Percentiles rank a stretch among this genome's conserved stretches.
These are phyloP conservation scores for Candida lessepsii DNA, from an alignment of 805 yeast species.

Conservation along the genomic window DNA sequence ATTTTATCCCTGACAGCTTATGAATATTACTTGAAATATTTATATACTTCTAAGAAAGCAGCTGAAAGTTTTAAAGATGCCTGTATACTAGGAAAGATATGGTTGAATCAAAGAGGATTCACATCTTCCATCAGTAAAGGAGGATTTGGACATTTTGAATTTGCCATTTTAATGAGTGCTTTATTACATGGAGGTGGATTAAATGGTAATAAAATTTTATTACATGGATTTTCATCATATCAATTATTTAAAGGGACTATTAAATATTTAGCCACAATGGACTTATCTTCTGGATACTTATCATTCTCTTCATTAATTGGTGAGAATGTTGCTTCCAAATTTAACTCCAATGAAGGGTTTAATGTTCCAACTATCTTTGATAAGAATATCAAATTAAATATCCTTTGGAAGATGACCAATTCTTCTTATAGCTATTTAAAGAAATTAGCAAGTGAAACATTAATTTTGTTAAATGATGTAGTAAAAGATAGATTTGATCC, in stretches of 20 bases:
- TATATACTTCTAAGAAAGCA: constrained; percentile 72
- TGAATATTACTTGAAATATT: constrained; percentile 67
- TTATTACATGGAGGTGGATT: constrained; percentile 80
- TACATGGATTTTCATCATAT: constrained; percentile 88
- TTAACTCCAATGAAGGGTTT: constrained; percentile 55
- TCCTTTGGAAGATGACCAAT: constrained; percentile 76
- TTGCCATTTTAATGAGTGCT: constrained; percentile 76
- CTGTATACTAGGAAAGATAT: constrained; percentile 77
- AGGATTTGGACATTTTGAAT: constrained; percentile 94
- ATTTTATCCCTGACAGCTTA: constrained; percentile 66
- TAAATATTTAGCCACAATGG: constrained; percentile 77
- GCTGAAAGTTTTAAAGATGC: constrained; percentile 87
- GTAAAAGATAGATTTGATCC: constrained; percentile 80
- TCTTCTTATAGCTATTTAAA: constrained; percentile 62
- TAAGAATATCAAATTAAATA: constrained; percentile 70
- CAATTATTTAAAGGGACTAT: constrained; percentile 90
- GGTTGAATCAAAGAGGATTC: constrained; percentile 88
- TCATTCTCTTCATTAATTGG: constrained; percentile 62
- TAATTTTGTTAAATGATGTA: constrained; percentile 68
- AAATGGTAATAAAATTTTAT: constrained; percentile 69
- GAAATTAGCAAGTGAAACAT: constrained; percentile 66
- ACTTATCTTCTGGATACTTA: constrained; percentile 64
- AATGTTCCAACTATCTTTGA: constrained; percentile 75
- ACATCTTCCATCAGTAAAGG: constrained; percentile 59
- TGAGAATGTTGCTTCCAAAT: constrained; percentile 40